Evolutionary conservation across 306 rosid genomes (phyloP).

Genomic region (Vigna unguiculata): DNA sequence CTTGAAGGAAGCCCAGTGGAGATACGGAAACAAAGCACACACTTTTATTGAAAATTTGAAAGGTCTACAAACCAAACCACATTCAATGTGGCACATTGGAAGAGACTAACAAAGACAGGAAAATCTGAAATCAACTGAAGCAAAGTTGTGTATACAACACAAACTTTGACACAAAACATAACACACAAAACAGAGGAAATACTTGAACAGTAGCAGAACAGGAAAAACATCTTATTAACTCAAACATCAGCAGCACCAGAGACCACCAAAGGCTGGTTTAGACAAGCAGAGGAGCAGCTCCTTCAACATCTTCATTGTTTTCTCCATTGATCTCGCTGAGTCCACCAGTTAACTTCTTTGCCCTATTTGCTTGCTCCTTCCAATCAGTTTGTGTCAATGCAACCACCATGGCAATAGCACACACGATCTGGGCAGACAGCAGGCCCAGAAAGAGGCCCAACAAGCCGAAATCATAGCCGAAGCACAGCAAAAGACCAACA

Average conservation of each 20-base stretch:
- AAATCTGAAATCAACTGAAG: too few species aligned
- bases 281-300: neutral
- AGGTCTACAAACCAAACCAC: too few species aligned
- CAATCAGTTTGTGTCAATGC: constrained; percentile 45
- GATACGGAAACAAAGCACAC: too few species aligned
- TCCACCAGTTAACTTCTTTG: constrained; percentile 2
- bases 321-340: neutral
- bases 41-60: too few species aligned
- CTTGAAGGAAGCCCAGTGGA: too few species aligned
- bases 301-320: neutral
- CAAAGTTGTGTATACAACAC: too few species aligned
- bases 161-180: neutral
- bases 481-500: constrained; percentile 29
- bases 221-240: neutral
- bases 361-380: constrained; percentile 46
- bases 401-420: constrained; percentile 34
- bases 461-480: constrained; percentile 35
- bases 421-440: constrained; percentile 48
- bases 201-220: neutral
- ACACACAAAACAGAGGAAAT: too few species aligned
- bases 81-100: too few species aligned
- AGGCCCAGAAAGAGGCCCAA: constrained; percentile 51
- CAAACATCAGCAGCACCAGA: too few species aligned
- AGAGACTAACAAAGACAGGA: too few species aligned
- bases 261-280: neutral